Conservation (phyloP, 202 grass and related monocot species). For the Hordeum pubiflorum region DNA sequence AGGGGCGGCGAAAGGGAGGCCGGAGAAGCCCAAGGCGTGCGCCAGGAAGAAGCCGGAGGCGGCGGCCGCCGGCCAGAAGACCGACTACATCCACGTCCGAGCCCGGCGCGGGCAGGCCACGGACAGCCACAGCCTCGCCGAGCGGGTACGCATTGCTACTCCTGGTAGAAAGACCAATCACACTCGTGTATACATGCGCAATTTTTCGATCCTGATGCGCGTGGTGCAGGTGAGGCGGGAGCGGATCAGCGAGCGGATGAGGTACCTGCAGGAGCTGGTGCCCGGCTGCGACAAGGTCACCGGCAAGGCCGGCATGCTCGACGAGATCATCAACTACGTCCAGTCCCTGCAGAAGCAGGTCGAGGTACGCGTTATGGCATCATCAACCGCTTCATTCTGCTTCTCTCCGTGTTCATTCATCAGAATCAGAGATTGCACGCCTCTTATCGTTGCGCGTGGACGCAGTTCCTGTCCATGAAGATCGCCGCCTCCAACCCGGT, state of each 20-base stretch:
- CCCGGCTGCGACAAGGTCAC: slow-evolving; percentile 93
- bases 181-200: background rate
- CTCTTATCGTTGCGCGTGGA: background rate
- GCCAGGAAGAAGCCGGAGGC: slow-evolving; percentile 37
- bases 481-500: slow-evolving; percentile 69
- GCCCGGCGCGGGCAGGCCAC: slow-evolving; percentile 93
- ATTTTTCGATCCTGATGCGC: background rate
- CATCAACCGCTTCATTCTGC: background rate
- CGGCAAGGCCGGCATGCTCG: slow-evolving; percentile 98
- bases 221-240: slow-evolving; percentile 84
- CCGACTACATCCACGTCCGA: slow-evolving; percentile 93
- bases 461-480: slow-evolving; percentile 91
- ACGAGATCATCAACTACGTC: slow-evolving; percentile 99
- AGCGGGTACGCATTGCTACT: slow-evolving; percentile 47
- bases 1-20: slow-evolving; percentile 24
- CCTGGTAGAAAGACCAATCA: background rate
- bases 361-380: slow-evolving; percentile 34
- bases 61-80: slow-evolving; percentile 34
- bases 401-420: background rate
- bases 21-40: slow-evolving; percentile 10
- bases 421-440: background rate
- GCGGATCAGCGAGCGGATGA: slow-evolving; percentile 94
- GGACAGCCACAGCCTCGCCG: slow-evolving; percentile 92
- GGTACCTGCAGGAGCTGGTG: slow-evolving; percentile 91
- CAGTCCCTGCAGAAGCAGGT: slow-evolving; percentile 98